phyloP scores from a whole-genome alignment of 2,329 filamentous ascomycete species.

The Biscogniauxia mediterranea region DNA sequence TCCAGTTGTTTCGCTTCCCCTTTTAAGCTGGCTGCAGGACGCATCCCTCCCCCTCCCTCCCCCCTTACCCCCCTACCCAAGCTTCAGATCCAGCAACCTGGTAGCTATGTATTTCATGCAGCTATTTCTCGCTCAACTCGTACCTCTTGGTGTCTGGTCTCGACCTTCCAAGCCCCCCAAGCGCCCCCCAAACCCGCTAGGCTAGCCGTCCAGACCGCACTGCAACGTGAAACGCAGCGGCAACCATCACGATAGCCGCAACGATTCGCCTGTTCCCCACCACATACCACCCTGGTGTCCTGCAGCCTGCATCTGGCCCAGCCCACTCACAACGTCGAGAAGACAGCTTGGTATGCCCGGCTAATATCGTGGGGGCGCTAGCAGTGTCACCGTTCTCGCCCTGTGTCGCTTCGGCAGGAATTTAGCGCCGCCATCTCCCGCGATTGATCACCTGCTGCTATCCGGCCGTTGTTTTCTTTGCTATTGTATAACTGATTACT shows the following conservation, averaged over 20 bases:
- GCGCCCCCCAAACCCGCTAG: not conserved
- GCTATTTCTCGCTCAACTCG: not conserved
- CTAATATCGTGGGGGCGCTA: conserved; percentile 24
- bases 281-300: conserved; percentile 22
- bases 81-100: conserved; percentile 22
- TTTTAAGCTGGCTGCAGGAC: conserved; percentile 31
- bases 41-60: conserved; percentile 9
- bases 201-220: conserved; percentile 1
- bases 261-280: conserved; percentile 25
- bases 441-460: conserved; percentile 23
- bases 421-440: conserved; percentile 15
- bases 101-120: conserved; percentile 12
- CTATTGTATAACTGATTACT: conserved; percentile 11
- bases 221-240: conserved; percentile 19
- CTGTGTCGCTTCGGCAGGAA: conserved; percentile 17
- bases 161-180: conserved; percentile 15
- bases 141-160: conserved; percentile 9
- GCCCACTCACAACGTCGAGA: conserved; percentile 18
- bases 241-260: conserved; percentile 11
- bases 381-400: conserved; percentile 16
- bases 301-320: conserved; percentile 24
- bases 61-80: not conserved
- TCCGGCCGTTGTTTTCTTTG: conserved; percentile 16
- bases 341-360: conserved; percentile 14
- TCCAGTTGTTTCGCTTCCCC: conserved; percentile 25